These are phyloP conservation scores for Steccherinum ochraceum DNA, from an alignment of 768 basidiomycete genomes.

Conservation along the genomic window DNA sequence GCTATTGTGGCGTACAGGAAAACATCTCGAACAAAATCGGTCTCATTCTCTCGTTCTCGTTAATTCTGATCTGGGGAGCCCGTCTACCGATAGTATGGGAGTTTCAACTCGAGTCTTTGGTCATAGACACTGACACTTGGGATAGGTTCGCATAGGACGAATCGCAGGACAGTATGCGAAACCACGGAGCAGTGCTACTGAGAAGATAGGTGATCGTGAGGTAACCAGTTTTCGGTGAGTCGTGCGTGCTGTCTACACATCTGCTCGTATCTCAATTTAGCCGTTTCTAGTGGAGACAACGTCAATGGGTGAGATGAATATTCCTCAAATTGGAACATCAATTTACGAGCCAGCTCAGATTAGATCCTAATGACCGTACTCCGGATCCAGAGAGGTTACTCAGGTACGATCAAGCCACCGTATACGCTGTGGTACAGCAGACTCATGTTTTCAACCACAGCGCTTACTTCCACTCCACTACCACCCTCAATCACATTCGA, in stretches of 20 bases:
- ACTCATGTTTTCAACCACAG: slow-evolving; percentile 30
- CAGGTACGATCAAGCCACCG: slow-evolving; percentile 36
- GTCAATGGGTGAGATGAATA: slow-evolving; percentile 68
- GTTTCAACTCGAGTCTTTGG: not conserved
- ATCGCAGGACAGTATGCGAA: slow-evolving; percentile 98
- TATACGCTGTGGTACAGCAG: not conserved
- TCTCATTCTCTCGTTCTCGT: slow-evolving; percentile 89
- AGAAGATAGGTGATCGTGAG: slow-evolving; percentile 68
- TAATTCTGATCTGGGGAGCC: slow-evolving; percentile 92
- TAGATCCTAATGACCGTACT: slow-evolving; percentile 69
- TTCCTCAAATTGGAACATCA: not conserved
- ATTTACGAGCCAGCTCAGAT: slow-evolving; percentile 28
- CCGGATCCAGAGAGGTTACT: slow-evolving; percentile 90
- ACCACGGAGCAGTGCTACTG: slow-evolving; percentile 79
- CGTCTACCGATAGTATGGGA: slow-evolving; percentile 80
- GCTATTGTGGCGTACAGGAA: slow-evolving; percentile 40
- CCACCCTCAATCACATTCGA: slow-evolving; percentile 91
- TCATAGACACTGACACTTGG: slow-evolving; percentile 1
- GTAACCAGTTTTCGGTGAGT: slow-evolving; percentile 82
- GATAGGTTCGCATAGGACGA: slow-evolving; percentile 73
- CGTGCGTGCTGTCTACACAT: not conserved
- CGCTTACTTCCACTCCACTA: slow-evolving; percentile 93
- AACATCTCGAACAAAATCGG: slow-evolving; percentile 86
- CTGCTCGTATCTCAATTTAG: not conserved
- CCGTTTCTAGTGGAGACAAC: slow-evolving; percentile 80